Base-by-base conservation (phyloP, 192 early-diverging fungal genomes). In the Coemansia sp. region DNA sequence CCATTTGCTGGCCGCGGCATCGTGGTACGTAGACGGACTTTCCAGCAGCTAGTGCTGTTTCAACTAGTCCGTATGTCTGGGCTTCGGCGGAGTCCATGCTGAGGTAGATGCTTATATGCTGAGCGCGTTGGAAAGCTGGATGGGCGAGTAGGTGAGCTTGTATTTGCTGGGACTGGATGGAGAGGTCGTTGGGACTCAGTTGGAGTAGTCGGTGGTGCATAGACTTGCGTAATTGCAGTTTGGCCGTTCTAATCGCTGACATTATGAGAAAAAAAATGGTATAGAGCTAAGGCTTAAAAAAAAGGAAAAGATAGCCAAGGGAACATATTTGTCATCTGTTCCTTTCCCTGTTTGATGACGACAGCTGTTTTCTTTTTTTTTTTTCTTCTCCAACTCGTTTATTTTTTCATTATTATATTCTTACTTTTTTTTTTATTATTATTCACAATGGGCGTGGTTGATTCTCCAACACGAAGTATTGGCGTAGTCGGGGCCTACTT, bases 11-110 rank as follows among this genome's bases (percentile, higher is more conserved):
- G 15, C 74, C 62, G 4, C 40, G 22, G 52, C 74, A 76, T 2
- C 74, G 38, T 2, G 80, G 80, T 12, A 76, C 71, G 41, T 76
- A 82, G 18, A 82, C 74, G 45, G 53, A 34, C 41, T 82, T 82
- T 15, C 74, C 74, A 0, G 50, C 9, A 4, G n/a, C n/a, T 3
- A 70, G 61, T 0, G 74, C 71, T 6, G 55, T 37, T 0, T 47
- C 15, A 4, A 76, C 30, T 1, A 82, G 63, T 13, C 18, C 15
- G 1, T 12, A 24, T 2, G 80, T 82, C 35, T 76, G 80, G 18
- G 76, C 62, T 40, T 82, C 80, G 43, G 49, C 59, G 0, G 38
- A 15, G 10, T 63, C 68, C 68, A 71, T 82, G 47, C 65, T 76
- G 2, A 82, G 47, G 55, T 76, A 82, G 44, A 82, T 74, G 71